Percentiles rank a stretch among this genome's conserved stretches.
Conservation (phyloP, 2,329 filamentous ascomycete genomes). For the Phaeosphaeriaceae sp. region DNA sequence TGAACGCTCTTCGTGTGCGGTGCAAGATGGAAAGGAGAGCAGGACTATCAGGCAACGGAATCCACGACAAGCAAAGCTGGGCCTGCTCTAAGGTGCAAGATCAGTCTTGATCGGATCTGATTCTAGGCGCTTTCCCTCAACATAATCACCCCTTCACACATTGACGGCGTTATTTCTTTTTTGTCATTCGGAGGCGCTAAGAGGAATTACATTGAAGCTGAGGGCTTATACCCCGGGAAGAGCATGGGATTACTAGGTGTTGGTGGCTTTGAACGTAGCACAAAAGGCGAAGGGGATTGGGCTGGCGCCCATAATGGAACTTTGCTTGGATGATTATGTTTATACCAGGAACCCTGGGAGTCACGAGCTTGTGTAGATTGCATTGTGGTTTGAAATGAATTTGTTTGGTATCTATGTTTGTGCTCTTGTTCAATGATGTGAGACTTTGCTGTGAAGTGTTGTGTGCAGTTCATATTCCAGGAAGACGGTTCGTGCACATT, state of each 20-base stretch:
- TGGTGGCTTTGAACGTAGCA: constrained; percentile 13
- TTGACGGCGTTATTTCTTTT: constrained; percentile 23
- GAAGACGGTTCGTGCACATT: too few species aligned
- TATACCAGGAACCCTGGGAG: too few species aligned
- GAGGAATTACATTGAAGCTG: too few species aligned
- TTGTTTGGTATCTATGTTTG: too few species aligned
- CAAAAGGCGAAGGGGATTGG: constrained; percentile 2
- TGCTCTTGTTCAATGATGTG: too few species aligned
- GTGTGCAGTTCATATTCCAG: too few species aligned
- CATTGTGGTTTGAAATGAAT: too few species aligned
- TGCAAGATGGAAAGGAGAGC: constrained; percentile 32
- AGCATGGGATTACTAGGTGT: constrained; percentile 5
- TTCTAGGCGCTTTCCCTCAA: too few species aligned
- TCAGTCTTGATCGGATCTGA: not conserved
- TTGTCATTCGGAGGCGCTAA: not conserved
- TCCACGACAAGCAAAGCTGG: constrained; percentile 25
- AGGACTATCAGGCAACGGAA: constrained; percentile 19
- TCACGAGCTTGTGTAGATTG: too few species aligned
- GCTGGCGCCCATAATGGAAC: too few species aligned
- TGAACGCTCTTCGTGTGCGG: constrained; percentile 38
- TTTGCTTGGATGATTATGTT: too few species aligned
- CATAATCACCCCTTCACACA: constrained; percentile 7
- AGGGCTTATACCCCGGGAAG: not conserved
- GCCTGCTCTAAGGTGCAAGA: constrained; percentile 26
- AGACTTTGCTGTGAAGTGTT: too few species aligned